Evolutionary conservation across 768 basidiomycete species (phyloP).

Genomic region (Lentinula aciculospora): DNA sequence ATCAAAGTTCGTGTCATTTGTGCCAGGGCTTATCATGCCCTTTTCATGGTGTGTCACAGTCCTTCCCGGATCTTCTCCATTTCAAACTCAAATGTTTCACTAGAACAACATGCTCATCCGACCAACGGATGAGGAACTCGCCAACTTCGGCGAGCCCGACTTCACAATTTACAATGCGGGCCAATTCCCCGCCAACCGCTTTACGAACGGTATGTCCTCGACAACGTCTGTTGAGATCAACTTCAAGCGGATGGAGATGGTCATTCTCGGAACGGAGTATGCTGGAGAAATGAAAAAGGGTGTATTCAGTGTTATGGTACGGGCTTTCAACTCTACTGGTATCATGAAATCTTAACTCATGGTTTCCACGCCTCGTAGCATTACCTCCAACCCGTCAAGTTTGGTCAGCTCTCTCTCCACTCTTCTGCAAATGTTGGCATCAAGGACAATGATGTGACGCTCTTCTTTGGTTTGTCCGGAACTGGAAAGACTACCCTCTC

Average conservation of each 20-base stretch:
- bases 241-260: conserved; percentile 99
- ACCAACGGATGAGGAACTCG: conserved; percentile 91
- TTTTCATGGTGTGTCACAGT: conserved; percentile 81
- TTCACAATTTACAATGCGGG: conserved; percentile 99
- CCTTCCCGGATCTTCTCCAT: conserved; percentile 9
- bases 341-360: conserved; percentile 6
- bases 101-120: conserved; percentile 99
- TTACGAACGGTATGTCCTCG: conserved; percentile 99
- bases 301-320: conserved; percentile 96
- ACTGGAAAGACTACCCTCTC: conserved; percentile 99
- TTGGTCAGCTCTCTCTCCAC: conserved; percentile 95
- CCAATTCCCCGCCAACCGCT: conserved; percentile 99
- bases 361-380: conserved; percentile 45
- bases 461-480: conserved; percentile 98
- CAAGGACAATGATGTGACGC: conserved; percentile 84
- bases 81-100: background rate
- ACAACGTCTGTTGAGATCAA: conserved; percentile 99
- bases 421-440: conserved; percentile 96
- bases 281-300: conserved; percentile 99
- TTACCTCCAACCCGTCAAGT: conserved; percentile 98
- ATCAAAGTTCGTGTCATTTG: conserved; percentile 99
- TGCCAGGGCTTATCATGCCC: conserved; percentile 95
- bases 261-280: conserved; percentile 97
- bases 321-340: conserved; percentile 12
- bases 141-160: conserved; percentile 93